Evolutionary conservation across 2,329 filamentous ascomycete species (phyloP).

Genomic region (Sporothrix humicola): DNA sequence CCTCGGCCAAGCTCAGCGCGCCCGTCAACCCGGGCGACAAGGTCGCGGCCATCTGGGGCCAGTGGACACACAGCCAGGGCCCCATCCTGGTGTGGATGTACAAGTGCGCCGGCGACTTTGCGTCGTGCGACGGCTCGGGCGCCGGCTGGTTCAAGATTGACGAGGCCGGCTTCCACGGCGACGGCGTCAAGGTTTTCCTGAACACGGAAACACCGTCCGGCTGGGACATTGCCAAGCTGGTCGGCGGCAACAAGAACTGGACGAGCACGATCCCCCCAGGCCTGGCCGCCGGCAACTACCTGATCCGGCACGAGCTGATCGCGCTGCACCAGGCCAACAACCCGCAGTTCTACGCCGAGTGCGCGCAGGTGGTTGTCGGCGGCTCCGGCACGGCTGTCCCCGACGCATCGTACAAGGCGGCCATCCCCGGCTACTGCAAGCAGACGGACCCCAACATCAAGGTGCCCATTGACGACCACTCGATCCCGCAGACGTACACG

Average conservation of each 20-base stretch:
- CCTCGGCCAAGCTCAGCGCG: constrained; percentile 53
- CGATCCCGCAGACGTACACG: constrained; percentile 40
- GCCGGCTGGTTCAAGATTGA: constrained; percentile 66
- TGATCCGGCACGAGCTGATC: constrained; percentile 62
- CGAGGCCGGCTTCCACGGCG: constrained; percentile 50
- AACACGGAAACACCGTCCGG: constrained; percentile 39
- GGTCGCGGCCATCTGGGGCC: constrained; percentile 58
- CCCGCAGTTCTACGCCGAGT: constrained; percentile 61
- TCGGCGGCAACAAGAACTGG: constrained; percentile 49
- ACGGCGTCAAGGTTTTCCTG: constrained; percentile 41
- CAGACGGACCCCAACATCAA: constrained; percentile 42
- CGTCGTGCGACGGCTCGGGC: constrained; percentile 57
- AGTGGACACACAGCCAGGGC: constrained; percentile 65
- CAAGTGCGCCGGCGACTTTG: constrained; percentile 57
- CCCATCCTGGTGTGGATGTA: constrained; percentile 65
- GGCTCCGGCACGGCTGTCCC: constrained; percentile 43
- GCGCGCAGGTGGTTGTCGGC: constrained; percentile 57
- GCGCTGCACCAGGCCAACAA: constrained; percentile 60
- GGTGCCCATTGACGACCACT: constrained; percentile 42
- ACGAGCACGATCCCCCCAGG: constrained; percentile 56
- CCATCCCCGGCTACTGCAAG: constrained; percentile 44
- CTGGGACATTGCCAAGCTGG: constrained; percentile 43
- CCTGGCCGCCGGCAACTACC: constrained; percentile 59
- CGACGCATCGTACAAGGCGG: constrained; percentile 41
- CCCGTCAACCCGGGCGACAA: constrained; percentile 54